Conservation (phyloP, 2,329 filamentous ascomycete genomes). For the Cryphonectria naterciae region DNA sequence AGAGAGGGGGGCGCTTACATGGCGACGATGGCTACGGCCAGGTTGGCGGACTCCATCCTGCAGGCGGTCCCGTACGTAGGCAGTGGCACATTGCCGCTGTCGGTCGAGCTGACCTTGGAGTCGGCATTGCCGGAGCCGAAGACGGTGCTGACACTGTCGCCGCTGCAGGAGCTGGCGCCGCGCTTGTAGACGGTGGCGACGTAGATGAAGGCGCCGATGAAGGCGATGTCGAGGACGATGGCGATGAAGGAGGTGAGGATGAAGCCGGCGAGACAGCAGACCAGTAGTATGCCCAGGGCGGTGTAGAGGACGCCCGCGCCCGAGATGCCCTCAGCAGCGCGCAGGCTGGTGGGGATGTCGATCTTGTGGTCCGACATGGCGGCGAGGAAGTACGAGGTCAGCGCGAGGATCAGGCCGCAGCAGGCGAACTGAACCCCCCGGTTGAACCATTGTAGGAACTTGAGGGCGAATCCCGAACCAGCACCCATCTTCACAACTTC, state of each 20-base stretch:
- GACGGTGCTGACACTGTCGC: conserved; percentile 63
- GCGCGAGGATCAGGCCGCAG: conserved; percentile 72
- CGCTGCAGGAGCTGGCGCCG: conserved; percentile 67
- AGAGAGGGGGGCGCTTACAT: conserved; percentile 57
- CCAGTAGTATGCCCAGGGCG: conserved; percentile 70
- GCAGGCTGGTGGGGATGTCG: conserved; percentile 65
- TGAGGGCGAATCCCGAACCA: conserved; percentile 65
- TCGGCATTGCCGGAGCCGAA: conserved; percentile 67
- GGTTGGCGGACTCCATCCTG: conserved; percentile 73
- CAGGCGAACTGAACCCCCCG: conserved; percentile 76
- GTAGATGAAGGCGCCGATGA: conserved; percentile 78
- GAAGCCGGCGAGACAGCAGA: conserved; percentile 79
- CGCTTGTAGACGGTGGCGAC: conserved; percentile 75
- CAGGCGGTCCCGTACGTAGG: conserved; percentile 63
- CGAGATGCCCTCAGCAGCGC: conserved; percentile 78
- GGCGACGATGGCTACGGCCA: conserved; percentile 78
- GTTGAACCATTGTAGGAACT: conserved; percentile 70
- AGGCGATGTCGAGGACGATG: conserved; percentile 76
- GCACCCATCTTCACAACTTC: conserved; percentile 54
- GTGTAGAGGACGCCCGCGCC: conserved; percentile 78
- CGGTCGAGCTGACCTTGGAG: conserved; percentile 50
- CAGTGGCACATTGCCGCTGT: conserved; percentile 53
- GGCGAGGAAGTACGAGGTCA: conserved; percentile 85
- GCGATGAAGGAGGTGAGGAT: conserved; percentile 73
- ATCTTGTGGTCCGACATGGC: conserved; percentile 68